Base-by-base conservation (phyloP, 108 stramenopile genomes). In the Pseudonitzschia multiseries region DNA sequence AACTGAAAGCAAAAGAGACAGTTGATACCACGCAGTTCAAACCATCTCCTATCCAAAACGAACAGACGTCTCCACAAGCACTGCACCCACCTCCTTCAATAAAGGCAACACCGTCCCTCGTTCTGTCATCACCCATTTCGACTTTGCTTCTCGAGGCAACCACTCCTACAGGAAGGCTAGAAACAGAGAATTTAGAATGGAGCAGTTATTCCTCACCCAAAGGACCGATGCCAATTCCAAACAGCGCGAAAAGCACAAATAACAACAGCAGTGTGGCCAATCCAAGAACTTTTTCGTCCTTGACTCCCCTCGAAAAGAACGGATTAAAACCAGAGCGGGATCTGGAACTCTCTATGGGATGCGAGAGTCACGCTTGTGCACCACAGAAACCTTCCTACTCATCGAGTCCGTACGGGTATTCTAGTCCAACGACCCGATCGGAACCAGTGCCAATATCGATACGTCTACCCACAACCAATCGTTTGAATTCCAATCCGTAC, bases 1-100 rank as follows among this genome's bases (percentile, higher is more conserved):
- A 67, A 21, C 56, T 56, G 36, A 42, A 72, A 31, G 1, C 57
- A 29, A 71, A 72, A 31, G 57, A 48, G 29, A 10, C 50, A 1
- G 48, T 46, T 14, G 46, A 36, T 28, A 12, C 26, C 40, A n/a
- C 18, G 33, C 32, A 62, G 33, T 10, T 15, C 22, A 26, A 26
- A 26, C 26, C 24, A 26, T 26, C 22, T 24, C 22, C 10, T 20
- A 56, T 26, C 14, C 2, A 40, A 12, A 20, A 62, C 8, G 12
- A 40, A 18, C 9, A 62, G 32, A 40, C 33, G 33, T 24, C 10
- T 24, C 54, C 54, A 22, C 10, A 48, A 14, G 46, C 46, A 48
- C 12, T 14, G 46, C 4, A 14, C 4, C 46, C 46, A 18, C 12
- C 46, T 48, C 46, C 46, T 18, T 1, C 46, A 48, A 3, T 48